Base-by-base conservation (phyloP, 495 filamentous ascomycete genomes). In the Coniosporium apollinis region DNA sequence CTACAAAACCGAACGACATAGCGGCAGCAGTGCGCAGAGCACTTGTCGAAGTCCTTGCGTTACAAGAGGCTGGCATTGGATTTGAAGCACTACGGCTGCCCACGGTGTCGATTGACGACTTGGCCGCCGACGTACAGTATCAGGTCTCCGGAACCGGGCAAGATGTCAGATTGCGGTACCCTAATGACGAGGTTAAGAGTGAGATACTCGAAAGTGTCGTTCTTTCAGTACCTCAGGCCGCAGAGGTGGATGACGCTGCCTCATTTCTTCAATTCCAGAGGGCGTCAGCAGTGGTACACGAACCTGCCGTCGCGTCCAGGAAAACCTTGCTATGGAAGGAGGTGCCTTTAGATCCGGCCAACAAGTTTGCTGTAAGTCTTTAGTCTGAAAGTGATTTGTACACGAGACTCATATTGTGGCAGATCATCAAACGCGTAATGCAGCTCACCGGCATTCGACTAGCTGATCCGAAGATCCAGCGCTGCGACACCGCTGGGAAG, bases 401-500 rank as follows among this genome's bases (percentile, higher is more conserved):
- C n/a, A n/a, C n/a, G n/a, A n/a, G n/a, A n/a, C n/a, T n/a, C n/a
- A n/a, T n/a, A n/a, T n/a, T n/a, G n/a, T n/a, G n/a, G n/a, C 30
- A 87, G 82, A 63, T 82, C 41, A 53, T 78, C 38, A 89, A 87
- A 60, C 74, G 83, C 26, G 59, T 82, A 32, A 68, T 76, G 49
- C 76, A 83, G 50, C 61, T 94, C 34, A 84, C 73, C 19, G 82
- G 82, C 34, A 68, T 72, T 29, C 67, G 67, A 19, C 59, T 93
- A 44, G 63, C 74, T 21, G 89, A 94, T 56, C 60, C 67, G 34
- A 60, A 61, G 31, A 67, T 84, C 36, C 48, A 59, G 19, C 48
- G 51, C 36, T 55, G 72, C 32, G 51, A 50, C 24, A 79, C 69
- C 21, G 56, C 76, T 13, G 56, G 57, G 30, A 50, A 64, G n/a